Evolutionary conservation across 2,329 filamentous ascomycete genomes (phyloP).

Genomic region (Exserohilum turcica): DNA sequence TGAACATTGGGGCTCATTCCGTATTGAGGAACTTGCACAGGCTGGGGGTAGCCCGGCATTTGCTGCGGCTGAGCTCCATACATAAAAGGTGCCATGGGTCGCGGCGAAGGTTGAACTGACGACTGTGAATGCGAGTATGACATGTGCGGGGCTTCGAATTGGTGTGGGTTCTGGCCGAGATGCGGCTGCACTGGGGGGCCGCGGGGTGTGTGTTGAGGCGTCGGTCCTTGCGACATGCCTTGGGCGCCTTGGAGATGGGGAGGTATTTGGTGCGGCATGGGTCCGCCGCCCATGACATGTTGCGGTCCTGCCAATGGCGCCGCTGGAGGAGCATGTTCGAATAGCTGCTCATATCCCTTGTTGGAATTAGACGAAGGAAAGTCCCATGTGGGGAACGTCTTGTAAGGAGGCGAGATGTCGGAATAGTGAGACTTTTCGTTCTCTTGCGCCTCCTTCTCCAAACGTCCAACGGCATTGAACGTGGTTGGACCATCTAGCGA

Average conservation of each 20-base stretch:
- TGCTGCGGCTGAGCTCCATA: conserved; percentile 68
- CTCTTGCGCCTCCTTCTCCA: conserved; percentile 66
- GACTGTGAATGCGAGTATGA: conserved; percentile 81
- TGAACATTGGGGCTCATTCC: conserved; percentile 72
- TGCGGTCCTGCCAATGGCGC: conserved; percentile 67
- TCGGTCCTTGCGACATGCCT: conserved; percentile 69
- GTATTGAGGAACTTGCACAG: conserved; percentile 68
- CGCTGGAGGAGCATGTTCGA: conserved; percentile 67
- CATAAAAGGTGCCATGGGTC: conserved; percentile 72
- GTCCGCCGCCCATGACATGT: conserved; percentile 65
- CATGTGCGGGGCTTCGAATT: conserved; percentile 85
- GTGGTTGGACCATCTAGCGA: conserved; percentile 57
- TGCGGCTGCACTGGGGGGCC: conserved; percentile 78
- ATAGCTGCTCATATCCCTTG: conserved; percentile 78
- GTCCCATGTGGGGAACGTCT: conserved; percentile 85
- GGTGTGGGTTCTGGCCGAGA: conserved; percentile 69
- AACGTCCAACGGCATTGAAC: conserved; percentile 70
- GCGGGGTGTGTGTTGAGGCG: conserved; percentile 77
- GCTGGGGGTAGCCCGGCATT: conserved; percentile 54
- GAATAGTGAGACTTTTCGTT: conserved; percentile 66
- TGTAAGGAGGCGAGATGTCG: conserved; percentile 82
- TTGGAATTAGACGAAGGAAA: conserved; percentile 71
- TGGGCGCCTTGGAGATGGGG: conserved; percentile 77
- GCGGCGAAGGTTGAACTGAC: conserved; percentile 79
- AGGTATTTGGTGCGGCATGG: conserved; percentile 79